A percentile compares a stretch with the other conserved stretches of the same genome.
phyloP scores from a whole-genome alignment of 2,329 filamentous ascomycete species.

The Massarina eburnea region DNA sequence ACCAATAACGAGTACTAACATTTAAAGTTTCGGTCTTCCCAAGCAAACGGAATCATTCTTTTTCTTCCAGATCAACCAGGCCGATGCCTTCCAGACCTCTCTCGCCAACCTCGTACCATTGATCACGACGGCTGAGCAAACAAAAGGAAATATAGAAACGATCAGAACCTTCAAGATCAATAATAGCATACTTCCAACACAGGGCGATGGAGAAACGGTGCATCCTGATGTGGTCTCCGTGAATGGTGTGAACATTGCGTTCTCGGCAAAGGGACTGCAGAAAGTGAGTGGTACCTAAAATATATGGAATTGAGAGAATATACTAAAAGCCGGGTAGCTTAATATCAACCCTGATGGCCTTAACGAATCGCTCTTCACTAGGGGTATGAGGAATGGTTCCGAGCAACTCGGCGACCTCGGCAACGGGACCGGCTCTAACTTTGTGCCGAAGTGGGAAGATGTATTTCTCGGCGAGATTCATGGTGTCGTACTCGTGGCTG shows the following conservation, averaged over 20 bases:
- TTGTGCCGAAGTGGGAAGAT: constrained; percentile 4
- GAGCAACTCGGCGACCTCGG: neutral
- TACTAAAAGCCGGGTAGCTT: neutral
- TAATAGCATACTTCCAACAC: neutral
- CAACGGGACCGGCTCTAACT: neutral
- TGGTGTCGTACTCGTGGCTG: constrained; percentile 7
- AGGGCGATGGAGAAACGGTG: constrained; percentile 7
- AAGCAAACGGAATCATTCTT: constrained; percentile 8
- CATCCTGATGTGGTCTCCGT: constrained; percentile 5
- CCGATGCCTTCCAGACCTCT: constrained; percentile 4
- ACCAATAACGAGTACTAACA: neutral
- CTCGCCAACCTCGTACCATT: constrained; percentile 6
- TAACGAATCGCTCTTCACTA: constrained; percentile 1
- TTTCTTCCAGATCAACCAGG: constrained; percentile 7
- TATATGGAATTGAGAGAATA: neutral
- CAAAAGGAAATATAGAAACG: constrained; percentile 1
- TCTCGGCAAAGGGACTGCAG: constrained; percentile 10
- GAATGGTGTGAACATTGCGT: constrained; percentile 12
- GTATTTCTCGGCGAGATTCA: constrained; percentile 8
- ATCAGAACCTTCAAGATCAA: constrained; percentile 1
- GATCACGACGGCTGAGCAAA: constrained; percentile 10
- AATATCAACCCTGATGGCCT: neutral
- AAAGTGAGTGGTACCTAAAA: constrained; percentile 1
- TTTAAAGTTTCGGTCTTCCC: constrained; percentile 3
- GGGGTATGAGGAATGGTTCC: constrained; percentile 4